Percentiles rank a stretch among this genome's conserved stretches.
phyloP scores from a whole-genome alignment of 2,329 filamentous ascomycete genomes.

The Calycina marina region DNA sequence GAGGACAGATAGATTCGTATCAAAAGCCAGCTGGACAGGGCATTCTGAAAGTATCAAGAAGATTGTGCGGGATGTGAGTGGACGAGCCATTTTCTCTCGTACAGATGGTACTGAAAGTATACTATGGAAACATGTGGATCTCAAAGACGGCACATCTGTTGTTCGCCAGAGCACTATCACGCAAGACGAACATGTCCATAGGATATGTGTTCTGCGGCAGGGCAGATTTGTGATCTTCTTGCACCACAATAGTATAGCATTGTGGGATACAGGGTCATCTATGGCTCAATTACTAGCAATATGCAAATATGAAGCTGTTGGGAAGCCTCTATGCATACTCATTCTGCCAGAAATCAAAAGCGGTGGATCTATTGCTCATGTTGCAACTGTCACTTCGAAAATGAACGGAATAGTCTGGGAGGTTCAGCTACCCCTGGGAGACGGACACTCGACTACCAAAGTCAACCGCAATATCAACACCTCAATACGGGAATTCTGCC shows the following conservation, averaged over 20 bases:
- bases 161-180: slow-evolving; percentile 53
- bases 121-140: slow-evolving; percentile 60
- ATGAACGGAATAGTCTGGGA: slow-evolving; percentile 75
- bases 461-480: slow-evolving; percentile 24
- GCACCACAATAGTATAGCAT: slow-evolving; percentile 50
- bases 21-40: slow-evolving; percentile 64
- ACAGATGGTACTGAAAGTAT: slow-evolving; percentile 67
- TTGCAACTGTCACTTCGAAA: slow-evolving; percentile 71
- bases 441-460: slow-evolving; percentile 21
- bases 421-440: slow-evolving; percentile 42
- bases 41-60: slow-evolving; percentile 72
- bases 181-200: slow-evolving; percentile 57
- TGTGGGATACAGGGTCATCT: slow-evolving; percentile 63
- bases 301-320: slow-evolving; percentile 42
- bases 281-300: slow-evolving; percentile 43
- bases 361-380: slow-evolving; percentile 41
- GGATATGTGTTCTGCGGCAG: slow-evolving; percentile 63
- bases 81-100: slow-evolving; percentile 65
- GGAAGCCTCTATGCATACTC: slow-evolving; percentile 68
- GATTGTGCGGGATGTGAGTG: slow-evolving; percentile 73
- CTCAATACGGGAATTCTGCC: slow-evolving; percentile 51
- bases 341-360: slow-evolving; percentile 51
- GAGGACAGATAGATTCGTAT: slow-evolving; percentile 40
- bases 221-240: slow-evolving; percentile 73
- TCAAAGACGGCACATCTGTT: slow-evolving; percentile 37